phyloP scores from a whole-genome alignment of 371 early-diverging fungal genomes.

The Haplosporangium sp. region DNA sequence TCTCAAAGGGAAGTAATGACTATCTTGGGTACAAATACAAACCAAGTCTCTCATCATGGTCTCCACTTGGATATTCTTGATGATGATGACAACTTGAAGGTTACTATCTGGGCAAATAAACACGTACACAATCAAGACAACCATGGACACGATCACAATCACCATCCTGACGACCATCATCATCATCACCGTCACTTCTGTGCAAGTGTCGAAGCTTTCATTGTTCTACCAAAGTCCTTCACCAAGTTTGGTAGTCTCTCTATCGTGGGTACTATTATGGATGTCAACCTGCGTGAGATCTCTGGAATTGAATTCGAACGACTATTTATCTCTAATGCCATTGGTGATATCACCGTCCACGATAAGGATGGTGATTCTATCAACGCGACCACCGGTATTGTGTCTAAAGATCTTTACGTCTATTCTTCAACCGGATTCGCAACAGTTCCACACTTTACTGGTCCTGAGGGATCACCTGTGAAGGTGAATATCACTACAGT shows the following conservation, averaged over 20 bases:
- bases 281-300: slow-evolving; percentile 5
- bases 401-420: neutral
- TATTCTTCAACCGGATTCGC: slow-evolving; percentile 2
- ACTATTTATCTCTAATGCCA: neutral
- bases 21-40: slow-evolving; percentile 6
- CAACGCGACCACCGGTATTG: neutral
- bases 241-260: slow-evolving; percentile 13
- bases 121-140: neutral
- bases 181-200: slow-evolving; percentile 18
- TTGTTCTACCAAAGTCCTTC: slow-evolving; percentile 15
- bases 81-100: neutral
- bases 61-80: slow-evolving; percentile 8
- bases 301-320: slow-evolving; percentile 14
- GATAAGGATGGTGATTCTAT: neutral
- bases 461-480: slow-evolving; percentile 10
- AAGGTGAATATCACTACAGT: neutral
- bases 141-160: neutral
- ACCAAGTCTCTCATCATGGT: slow-evolving; percentile 5
- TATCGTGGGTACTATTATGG: slow-evolving; percentile 6
- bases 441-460: slow-evolving; percentile 1
- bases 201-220: slow-evolving; percentile 7
- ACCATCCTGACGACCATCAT: neutral
- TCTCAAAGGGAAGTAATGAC: neutral
- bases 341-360: slow-evolving; percentile 11
- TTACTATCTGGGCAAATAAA: slow-evolving; percentile 10